These are phyloP conservation scores for Chaetomium globosum DNA, from an alignment of 2,329 filamentous ascomycete genomes.

Conservation along the genomic window DNA sequence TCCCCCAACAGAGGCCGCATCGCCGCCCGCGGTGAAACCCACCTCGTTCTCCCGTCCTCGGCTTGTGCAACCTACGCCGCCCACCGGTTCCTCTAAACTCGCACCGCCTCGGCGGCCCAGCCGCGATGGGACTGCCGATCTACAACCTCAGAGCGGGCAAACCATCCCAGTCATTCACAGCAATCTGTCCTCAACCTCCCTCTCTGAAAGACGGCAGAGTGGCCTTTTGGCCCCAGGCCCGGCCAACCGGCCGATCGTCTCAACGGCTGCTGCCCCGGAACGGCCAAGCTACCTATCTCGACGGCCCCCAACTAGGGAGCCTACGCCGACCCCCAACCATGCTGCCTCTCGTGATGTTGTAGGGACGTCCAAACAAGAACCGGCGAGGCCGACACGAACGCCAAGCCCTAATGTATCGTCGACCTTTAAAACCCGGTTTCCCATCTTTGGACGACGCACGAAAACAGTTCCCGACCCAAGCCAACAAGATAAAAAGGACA, in stretches of 20 bases:
- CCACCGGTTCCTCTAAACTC: conserved; percentile 41
- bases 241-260: conserved; percentile 43
- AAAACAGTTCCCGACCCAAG: conserved; percentile 62
- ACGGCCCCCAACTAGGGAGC: conserved; percentile 43
- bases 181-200: conserved; percentile 57
- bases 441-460: conserved; percentile 73
- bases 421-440: conserved; percentile 67
- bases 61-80: conserved; percentile 36
- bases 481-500: conserved; percentile 59
- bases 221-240: conserved; percentile 40
- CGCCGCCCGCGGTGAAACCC: conserved; percentile 34
- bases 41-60: conserved; percentile 36
- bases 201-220: conserved; percentile 54
- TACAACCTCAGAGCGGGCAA: conserved; percentile 59
- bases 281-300: conserved; percentile 37
- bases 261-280: conserved; percentile 42
- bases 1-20: conserved; percentile 34
- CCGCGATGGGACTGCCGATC: conserved; percentile 66
- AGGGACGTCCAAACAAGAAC: conserved; percentile 37
- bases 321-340: conserved; percentile 41
- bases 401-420: conserved; percentile 61
- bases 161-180: conserved; percentile 62
- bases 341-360: conserved; percentile 26
- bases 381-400: conserved; percentile 45
- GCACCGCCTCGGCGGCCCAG: conserved; percentile 64